phyloP scores from a whole-genome alignment of 2,329 filamentous ascomycete species.

The Alternaria ethzedia region DNA sequence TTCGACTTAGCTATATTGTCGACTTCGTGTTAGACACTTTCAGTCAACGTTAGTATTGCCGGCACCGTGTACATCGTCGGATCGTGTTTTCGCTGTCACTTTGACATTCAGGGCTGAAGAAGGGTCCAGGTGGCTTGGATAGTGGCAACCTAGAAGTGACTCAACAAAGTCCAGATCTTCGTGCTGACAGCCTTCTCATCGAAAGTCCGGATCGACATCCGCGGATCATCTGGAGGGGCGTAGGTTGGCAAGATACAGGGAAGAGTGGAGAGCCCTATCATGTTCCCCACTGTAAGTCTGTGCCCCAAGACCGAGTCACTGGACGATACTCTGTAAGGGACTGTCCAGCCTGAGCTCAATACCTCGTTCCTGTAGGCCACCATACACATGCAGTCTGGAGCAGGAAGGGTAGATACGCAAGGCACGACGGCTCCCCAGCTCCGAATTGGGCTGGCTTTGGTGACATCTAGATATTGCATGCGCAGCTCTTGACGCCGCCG shows the following conservation, averaged over 20 bases:
- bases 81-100: background rate
- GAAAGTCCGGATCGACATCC: background rate
- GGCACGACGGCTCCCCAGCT: conserved; percentile 27
- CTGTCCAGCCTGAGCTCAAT: background rate
- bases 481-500: conserved; percentile 19
- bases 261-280: background rate
- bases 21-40: background rate
- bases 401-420: background rate
- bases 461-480: conserved; percentile 29
- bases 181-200: background rate
- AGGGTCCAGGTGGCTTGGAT: background rate
- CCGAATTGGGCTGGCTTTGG: conserved; percentile 20
- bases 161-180: background rate
- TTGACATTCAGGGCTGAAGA: background rate
- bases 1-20: background rate
- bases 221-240: background rate
- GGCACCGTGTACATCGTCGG: background rate
- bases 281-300: background rate
- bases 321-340: background rate
- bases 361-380: background rate
- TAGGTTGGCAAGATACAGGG: background rate
- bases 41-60: background rate
- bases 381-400: background rate
- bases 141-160: background rate
- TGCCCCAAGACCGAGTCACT: background rate